phyloP scores from a whole-genome alignment of 805 yeast species.

The Pichia nanzhaoensis region DNA sequence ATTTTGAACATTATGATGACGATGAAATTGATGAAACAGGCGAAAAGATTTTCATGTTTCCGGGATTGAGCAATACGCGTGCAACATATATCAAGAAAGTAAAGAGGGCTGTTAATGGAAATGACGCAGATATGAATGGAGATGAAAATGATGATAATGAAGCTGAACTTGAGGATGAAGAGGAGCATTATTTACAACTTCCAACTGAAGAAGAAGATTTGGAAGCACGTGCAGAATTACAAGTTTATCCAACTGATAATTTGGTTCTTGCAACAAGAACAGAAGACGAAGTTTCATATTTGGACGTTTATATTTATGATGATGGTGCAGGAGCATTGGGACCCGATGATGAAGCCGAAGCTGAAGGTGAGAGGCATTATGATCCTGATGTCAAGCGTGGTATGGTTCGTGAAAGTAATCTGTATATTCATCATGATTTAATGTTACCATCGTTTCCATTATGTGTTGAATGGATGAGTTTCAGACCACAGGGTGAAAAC shows the following conservation, averaged over 20 bases:
- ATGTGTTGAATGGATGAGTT: slow-evolving; percentile 92
- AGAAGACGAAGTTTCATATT: slow-evolving; percentile 87
- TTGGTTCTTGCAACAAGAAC: slow-evolving; percentile 87
- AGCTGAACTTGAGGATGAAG: slow-evolving; percentile 40
- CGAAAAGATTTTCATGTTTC: slow-evolving; percentile 57
- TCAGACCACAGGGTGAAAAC: slow-evolving; percentile 47
- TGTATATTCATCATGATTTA: slow-evolving; percentile 93
- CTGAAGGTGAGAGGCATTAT: slow-evolving; percentile 54
- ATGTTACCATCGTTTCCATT: slow-evolving; percentile 97
- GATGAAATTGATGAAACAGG: slow-evolving; percentile 51
- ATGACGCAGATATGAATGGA: slow-evolving; percentile 21
- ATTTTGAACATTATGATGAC: slow-evolving; percentile 77
- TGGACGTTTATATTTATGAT: slow-evolving; percentile 92
- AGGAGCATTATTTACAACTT: slow-evolving; percentile 57
- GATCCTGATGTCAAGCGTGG: slow-evolving; percentile 77
- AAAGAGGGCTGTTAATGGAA: slow-evolving; percentile 41
- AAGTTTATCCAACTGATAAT: slow-evolving; percentile 85
- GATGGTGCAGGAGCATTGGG: slow-evolving; percentile 72
- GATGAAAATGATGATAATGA: slow-evolving; percentile 24
- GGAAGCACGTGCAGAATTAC: slow-evolving; percentile 80
- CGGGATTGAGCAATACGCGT: slow-evolving; percentile 56
- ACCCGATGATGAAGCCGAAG: slow-evolving; percentile 52
- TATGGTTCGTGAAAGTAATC: slow-evolving; percentile 58
- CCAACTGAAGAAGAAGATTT: slow-evolving; percentile 56
- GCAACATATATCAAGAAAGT: slow-evolving; percentile 48